A percentile compares a stretch with the other conserved stretches of the same genome.
Conservation (phyloP, 306 rosid species). For the Lithocarpus polystachyus region DNA sequence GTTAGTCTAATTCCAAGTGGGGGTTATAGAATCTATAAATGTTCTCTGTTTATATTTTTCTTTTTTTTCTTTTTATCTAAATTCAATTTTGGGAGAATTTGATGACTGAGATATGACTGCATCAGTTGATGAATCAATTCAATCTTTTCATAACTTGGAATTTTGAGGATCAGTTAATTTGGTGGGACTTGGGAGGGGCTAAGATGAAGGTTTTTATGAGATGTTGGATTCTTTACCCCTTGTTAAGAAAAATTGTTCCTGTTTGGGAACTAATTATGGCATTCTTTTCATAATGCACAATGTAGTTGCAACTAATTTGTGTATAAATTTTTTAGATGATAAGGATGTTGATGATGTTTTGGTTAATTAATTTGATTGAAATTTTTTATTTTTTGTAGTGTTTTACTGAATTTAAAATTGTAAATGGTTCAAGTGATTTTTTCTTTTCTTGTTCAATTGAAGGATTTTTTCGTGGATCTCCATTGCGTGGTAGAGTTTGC, state of each 20-base stretch:
- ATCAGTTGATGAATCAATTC: background rate
- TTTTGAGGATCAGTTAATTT: background rate
- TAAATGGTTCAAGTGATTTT: background rate
- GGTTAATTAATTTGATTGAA: background rate
- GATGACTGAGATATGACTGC: background rate
- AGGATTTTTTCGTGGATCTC: constrained; percentile 3
- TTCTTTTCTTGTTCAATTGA: background rate
- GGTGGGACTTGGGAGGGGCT: background rate
- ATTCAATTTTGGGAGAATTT: background rate
- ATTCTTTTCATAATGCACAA: background rate
- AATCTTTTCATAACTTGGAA: background rate
- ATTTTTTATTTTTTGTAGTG: background rate
- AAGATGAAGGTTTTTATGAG: background rate
- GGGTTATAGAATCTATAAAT: background rate
- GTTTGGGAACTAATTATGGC: background rate
- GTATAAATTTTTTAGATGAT: background rate
- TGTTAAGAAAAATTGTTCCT: background rate
- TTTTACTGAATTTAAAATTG: background rate
- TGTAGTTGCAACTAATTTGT: background rate
- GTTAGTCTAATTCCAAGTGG: background rate
- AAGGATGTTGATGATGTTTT: background rate
- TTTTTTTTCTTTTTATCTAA: background rate
- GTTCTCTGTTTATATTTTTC: background rate
- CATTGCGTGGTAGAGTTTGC: constrained; percentile 4
- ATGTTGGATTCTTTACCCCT: background rate